Conservation (phyloP, 169 alveolate species). For the Miamiensis avidus region DNA sequence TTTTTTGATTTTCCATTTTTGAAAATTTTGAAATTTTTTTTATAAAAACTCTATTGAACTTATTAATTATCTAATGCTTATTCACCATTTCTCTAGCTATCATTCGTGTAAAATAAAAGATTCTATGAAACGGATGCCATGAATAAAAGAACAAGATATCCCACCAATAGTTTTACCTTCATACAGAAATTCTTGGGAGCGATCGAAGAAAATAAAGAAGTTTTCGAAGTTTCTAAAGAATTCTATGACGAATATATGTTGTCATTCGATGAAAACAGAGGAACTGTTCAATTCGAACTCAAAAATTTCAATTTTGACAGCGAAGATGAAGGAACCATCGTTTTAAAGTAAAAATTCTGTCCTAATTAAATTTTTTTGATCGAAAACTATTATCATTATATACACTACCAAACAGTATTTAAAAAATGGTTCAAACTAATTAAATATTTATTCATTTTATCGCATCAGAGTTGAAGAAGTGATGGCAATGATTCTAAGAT, state of each 20-base stretch:
- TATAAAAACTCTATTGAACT: no score
- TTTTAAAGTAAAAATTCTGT: constrained; percentile 24
- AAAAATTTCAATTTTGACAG: constrained; percentile 42
- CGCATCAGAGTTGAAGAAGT: constrained; percentile 54
- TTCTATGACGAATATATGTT: constrained; percentile 37
- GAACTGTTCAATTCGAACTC: constrained; percentile 62
- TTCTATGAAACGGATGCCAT: constrained; percentile 64
- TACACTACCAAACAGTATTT: no score
- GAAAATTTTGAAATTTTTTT: no score
- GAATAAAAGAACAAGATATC: constrained; percentile 58
- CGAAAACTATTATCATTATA: no score
- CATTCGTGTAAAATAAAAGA: constrained; percentile 63
- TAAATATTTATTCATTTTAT: no score
- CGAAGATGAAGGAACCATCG: constrained; percentile 50
- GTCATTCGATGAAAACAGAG: constrained; percentile 53
- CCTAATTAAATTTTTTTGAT: no score
- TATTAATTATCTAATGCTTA: no score
- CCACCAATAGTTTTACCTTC: constrained; percentile 55
- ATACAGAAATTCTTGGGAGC: constrained; percentile 62
- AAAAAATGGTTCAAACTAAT: no score
- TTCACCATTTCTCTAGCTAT: constrained; percentile 11
- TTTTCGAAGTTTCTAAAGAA: constrained; percentile 23
- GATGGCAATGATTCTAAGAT: constrained; percentile 63
- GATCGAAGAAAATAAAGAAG: constrained; percentile 43
- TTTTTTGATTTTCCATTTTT: no score